These are phyloP conservation scores for Cryptococcus sp. DNA, from an alignment of 1,284 basidiomycete species.

Conservation along the genomic window DNA sequence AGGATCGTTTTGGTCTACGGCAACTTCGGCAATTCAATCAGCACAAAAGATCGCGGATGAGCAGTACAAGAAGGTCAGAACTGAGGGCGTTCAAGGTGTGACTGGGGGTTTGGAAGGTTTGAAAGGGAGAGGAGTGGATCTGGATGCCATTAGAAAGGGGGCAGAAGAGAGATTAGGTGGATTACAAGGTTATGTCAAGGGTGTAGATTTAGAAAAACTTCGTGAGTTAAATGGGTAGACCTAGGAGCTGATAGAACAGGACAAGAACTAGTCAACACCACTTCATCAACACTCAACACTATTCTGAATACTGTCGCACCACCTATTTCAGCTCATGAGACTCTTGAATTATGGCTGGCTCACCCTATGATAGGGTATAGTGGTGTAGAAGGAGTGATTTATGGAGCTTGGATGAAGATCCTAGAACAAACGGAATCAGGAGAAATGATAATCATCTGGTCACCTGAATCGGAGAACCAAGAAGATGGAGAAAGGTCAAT, in stretches of 20 bases:
- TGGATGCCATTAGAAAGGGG: conserved; percentile 68
- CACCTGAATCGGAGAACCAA: conserved; percentile 52
- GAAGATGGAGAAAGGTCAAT: conserved; percentile 49
- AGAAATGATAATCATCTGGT: conserved; percentile 77
- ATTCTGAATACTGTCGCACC: conserved; percentile 95
- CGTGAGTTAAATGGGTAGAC: conserved; percentile 43
- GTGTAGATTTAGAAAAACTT: conserved; percentile 79
- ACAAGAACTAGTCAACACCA: conserved; percentile 77
- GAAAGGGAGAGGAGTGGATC: conserved; percentile 57
- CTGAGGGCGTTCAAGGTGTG: conserved; percentile 52
- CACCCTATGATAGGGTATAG: conserved; percentile 97
- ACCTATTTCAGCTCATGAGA: conserved; percentile 95
- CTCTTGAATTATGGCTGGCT: conserved; percentile 89
- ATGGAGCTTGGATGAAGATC: conserved; percentile 67
- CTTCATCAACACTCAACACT: conserved; percentile 79
- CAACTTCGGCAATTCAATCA: conserved; percentile 78
- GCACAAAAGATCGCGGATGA: conserved; percentile 84
- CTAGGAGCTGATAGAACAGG: conserved; percentile 51
- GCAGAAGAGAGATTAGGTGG: conserved; percentile 47
- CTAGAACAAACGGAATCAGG: conserved; percentile 93
- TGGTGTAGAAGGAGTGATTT: conserved; percentile 92
- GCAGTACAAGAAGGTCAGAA: conserved; percentile 60
- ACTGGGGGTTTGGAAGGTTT: conserved; percentile 18
- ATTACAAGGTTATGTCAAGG: conserved; percentile 55
- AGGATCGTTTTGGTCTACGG: conserved; percentile 69